These are phyloP conservation scores for Ophiostoma sp. DNA, from an alignment of 2,329 filamentous ascomycete species.

Conservation along the genomic window DNA sequence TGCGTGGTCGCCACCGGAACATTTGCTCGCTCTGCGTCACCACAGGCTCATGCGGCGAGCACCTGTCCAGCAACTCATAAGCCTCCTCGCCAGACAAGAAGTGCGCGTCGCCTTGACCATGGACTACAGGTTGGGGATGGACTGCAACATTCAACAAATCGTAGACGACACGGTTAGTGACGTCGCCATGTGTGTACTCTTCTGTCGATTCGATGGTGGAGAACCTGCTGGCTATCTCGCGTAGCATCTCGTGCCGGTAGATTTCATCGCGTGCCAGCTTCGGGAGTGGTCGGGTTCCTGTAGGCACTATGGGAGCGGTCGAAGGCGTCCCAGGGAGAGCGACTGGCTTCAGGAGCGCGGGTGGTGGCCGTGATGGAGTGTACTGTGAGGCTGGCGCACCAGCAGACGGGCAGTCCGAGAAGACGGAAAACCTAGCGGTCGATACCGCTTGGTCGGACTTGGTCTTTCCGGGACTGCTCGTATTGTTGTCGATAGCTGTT, in stretches of 20 bases:
- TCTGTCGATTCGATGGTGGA: background rate
- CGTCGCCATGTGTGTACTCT: constrained; percentile 24
- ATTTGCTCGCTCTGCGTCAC: constrained; percentile 29
- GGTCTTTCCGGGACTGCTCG: background rate
- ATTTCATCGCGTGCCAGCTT: constrained; percentile 18
- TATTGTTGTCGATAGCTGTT: constrained; percentile 23
- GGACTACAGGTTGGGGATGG: background rate
- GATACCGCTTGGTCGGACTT: background rate
- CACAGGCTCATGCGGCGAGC: constrained; percentile 26
- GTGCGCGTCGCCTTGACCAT: constrained; percentile 23
- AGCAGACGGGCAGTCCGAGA: background rate
- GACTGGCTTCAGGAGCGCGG: background rate
- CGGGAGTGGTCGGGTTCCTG: background rate
- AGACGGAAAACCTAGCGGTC: background rate
- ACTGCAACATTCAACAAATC: constrained; percentile 22
- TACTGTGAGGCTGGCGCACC: background rate
- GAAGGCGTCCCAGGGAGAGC: no score
- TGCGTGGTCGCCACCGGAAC: constrained; percentile 28
- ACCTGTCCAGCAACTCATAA: constrained; percentile 23
- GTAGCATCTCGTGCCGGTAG: constrained; percentile 22
- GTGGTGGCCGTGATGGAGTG: background rate
- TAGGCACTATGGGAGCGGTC: background rate
- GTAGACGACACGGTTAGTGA: constrained; percentile 24
- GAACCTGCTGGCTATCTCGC: constrained; percentile 22
- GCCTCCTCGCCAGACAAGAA: constrained; percentile 26